Percentiles rank a stretch among this genome's conserved stretches.
phyloP scores from a whole-genome alignment of 495 filamentous ascomycete species.

The Penicillium crystallinum region DNA sequence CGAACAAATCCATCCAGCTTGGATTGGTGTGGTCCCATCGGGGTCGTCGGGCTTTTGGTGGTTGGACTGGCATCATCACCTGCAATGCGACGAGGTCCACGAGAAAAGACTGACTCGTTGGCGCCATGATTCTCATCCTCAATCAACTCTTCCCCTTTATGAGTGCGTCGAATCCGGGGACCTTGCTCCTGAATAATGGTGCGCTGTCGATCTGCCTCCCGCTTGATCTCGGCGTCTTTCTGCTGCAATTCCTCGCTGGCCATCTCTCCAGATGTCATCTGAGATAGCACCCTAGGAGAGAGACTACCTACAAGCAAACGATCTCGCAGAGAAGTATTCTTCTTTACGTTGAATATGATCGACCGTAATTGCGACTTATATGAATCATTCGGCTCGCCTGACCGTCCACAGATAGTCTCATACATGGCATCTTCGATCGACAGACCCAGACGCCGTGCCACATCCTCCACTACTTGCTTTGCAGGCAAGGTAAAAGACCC shows the following conservation, averaged over 20 bases:
- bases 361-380: slow-evolving; percentile 58
- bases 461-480: slow-evolving; percentile 45
- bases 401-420: slow-evolving; percentile 47
- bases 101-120: slow-evolving; percentile 48
- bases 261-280: slow-evolving; percentile 84
- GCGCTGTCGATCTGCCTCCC: slow-evolving; percentile 81
- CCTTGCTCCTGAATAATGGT: slow-evolving; percentile 78
- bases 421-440: slow-evolving; percentile 71
- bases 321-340: slow-evolving; percentile 71
- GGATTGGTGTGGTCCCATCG: slow-evolving; percentile 21
- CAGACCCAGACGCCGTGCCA: slow-evolving; percentile 55
- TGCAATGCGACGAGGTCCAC: slow-evolving; percentile 32
- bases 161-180: slow-evolving; percentile 81
- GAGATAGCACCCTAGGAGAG: slow-evolving; percentile 64
- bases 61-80: slow-evolving; percentile 35
- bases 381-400: slow-evolving; percentile 45
- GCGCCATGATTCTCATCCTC: slow-evolving; percentile 56
- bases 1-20: slow-evolving; percentile 23
- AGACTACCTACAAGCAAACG: slow-evolving; percentile 67
- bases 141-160: slow-evolving; percentile 91
- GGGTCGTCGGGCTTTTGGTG: slow-evolving; percentile 32
- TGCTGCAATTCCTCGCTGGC: slow-evolving; percentile 84
- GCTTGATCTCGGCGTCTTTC: slow-evolving; percentile 65
- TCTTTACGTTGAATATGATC: slow-evolving; percentile 77
- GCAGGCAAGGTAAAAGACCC: slow-evolving; percentile 48